Base-by-base conservation (phyloP, 2,329 filamentous ascomycete genomes). In the Chaetothyriales sp. region DNA sequence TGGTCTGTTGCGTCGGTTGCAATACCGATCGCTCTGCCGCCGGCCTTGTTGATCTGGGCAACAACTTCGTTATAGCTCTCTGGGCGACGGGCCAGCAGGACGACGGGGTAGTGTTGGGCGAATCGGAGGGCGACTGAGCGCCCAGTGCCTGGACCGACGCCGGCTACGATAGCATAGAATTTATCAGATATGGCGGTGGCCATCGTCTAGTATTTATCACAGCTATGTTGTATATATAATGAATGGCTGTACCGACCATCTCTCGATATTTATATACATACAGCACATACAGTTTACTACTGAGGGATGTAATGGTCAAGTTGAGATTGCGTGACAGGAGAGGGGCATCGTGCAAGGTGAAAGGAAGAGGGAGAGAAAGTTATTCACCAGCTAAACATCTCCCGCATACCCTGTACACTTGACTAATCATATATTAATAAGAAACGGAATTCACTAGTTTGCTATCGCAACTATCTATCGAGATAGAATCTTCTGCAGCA, bases 11-110 rank as follows among this genome's bases (percentile, higher is more conserved):
- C 73, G 60, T 87, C 83, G 1, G 84, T 76, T 4, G 76, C 73
- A 59, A 90, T 77, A 12, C 84, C 84, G 10, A 87, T 68, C 1
- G 85, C 86, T 46, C 76, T 73, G 1, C 86, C 85, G 9, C 85
- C 85, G 0, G 68, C 64, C 4, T 68, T 63, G 49, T 81, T 80
- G 67, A 92, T 87, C 58, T 86, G 83, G 2, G 74, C 63, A 5
- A 84, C 80, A 2, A 86, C 73, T n/a, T 72, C 68, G 51, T 78
- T 72, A 66, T 80, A 86, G 64, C 74, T 84, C 43, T 78, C 73
- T 0, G 80, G 73, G 15, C 71, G 79, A 47, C 85, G 81, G 10
- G 85, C 79, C n/a, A 90, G 75, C 1, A 90, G 72, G 1, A 85
- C 81, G 1, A 90, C 81, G 0, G 83, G 78, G 62, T 90, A 92